phyloP scores from a whole-genome alignment of 208 protist species.

The Trypanosoma mega region DNA sequence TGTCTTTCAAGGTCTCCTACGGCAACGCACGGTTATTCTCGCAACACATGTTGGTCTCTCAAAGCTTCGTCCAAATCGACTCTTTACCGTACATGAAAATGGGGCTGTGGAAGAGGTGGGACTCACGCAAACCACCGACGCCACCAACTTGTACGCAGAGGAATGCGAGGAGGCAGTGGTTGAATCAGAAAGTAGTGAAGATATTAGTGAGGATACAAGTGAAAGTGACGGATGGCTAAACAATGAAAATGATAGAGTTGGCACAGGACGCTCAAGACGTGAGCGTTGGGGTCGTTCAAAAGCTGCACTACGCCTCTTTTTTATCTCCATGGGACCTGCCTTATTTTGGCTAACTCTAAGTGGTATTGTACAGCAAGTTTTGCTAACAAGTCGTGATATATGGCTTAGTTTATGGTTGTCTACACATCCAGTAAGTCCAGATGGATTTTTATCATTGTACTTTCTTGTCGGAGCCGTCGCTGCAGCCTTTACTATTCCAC shows the following conservation, averaged over 20 bases:
- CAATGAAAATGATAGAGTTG: not conserved
- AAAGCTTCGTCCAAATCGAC: conserved; percentile 46
- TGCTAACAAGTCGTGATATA: conserved; percentile 68
- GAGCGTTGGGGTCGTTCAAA: conserved; percentile 24
- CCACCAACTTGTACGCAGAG: conserved; percentile 37
- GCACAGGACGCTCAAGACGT: not conserved
- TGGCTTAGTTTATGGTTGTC: conserved; percentile 75
- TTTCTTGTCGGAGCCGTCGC: conserved; percentile 53
- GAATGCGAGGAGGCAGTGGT: conserved; percentile 52
- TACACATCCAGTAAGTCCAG: conserved; percentile 2
- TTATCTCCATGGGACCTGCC: conserved; percentile 50
- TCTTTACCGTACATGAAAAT: conserved; percentile 47
- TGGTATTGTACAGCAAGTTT: conserved; percentile 45
- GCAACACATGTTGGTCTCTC: conserved; percentile 63
- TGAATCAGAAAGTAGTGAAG: conserved; percentile 28
- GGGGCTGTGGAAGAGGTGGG: conserved; percentile 1
- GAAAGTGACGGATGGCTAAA: conserved; percentile 14
- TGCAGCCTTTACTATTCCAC: conserved; percentile 48
- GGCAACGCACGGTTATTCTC: conserved; percentile 74
- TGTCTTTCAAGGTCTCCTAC: conserved; percentile 71
- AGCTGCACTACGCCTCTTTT: conserved; percentile 26
- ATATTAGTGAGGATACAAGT: conserved; percentile 17
- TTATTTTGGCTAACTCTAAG: conserved; percentile 43
- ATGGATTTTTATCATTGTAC: conserved; percentile 24
- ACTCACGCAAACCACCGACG: not conserved